Percentiles rank a stretch among this genome's conserved stretches.
phyloP scores from a whole-genome alignment of 495 filamentous ascomycete genomes.

The Neurospora sublineolata region DNA sequence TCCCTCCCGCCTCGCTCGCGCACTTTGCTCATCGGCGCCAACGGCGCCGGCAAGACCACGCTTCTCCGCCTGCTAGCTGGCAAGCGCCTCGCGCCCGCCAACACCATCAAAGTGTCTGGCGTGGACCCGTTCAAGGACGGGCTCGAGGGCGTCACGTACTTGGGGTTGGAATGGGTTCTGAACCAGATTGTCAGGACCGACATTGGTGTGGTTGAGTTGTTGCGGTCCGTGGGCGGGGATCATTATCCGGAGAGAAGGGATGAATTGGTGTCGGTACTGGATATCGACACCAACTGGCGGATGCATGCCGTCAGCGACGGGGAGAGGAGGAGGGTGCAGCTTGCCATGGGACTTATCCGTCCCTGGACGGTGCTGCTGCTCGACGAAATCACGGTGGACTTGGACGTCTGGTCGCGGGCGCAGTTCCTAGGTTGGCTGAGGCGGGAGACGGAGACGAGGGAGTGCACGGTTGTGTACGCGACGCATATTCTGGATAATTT shows the following conservation, averaged over 20 bases:
- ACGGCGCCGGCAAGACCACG: conserved; percentile 95
- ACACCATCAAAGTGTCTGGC: conserved; percentile 61
- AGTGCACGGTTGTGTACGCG: conserved; percentile 91
- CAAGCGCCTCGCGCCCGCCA: conserved; percentile 74
- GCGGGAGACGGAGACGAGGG: conserved; percentile 66
- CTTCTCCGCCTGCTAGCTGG: conserved; percentile 78
- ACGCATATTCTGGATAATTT: conserved; percentile 95
- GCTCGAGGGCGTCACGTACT: conserved; percentile 88
- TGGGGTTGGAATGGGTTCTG: conserved; percentile 97
- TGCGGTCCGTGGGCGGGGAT: conserved; percentile 77
- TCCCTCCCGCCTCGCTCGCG: conserved; percentile 71
- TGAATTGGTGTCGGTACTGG: conserved; percentile 75
- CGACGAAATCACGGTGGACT: conserved; percentile 95
- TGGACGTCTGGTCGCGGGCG: conserved; percentile 73
- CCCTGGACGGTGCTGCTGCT: conserved; percentile 86
- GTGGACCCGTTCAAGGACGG: conserved; percentile 83
- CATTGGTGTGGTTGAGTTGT: conserved; percentile 77
- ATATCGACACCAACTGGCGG: conserved; percentile 84
- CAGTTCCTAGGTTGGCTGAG: conserved; percentile 84
- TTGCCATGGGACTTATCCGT: conserved; percentile 90
- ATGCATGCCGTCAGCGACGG: conserved; percentile 93
- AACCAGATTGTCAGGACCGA: conserved; percentile 93
- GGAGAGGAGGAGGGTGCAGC: conserved; percentile 80
- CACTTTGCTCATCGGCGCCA: conserved; percentile 90
- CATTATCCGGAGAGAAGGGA: conserved; percentile 69